phyloP scores from a whole-genome alignment of 2,329 filamentous ascomycete species.

The Phymatotrichopsis omnivora region DNA sequence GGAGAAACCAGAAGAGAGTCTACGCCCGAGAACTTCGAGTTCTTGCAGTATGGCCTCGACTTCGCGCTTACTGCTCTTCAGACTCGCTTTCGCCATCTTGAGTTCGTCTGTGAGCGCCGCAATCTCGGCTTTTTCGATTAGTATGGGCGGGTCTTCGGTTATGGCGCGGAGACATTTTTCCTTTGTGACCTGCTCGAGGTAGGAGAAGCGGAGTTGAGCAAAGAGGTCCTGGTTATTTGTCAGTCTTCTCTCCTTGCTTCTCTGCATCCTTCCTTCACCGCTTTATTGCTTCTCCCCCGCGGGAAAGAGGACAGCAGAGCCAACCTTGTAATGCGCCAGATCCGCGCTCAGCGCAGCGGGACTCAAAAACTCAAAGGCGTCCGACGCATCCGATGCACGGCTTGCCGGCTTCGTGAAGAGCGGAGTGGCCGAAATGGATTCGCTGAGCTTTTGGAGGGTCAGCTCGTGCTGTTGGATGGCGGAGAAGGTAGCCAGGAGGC shows the following conservation, averaged over 20 bases:
- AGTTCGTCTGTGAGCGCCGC: conserved; percentile 62
- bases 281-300: neutral
- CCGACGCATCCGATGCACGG: conserved; percentile 63
- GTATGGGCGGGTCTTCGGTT: conserved; percentile 76
- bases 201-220: conserved; percentile 90
- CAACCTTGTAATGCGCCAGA: conserved; percentile 70
- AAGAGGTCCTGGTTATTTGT: conserved; percentile 58
- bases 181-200: conserved; percentile 96
- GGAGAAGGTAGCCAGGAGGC: conserved; percentile 21
- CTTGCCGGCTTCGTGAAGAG: conserved; percentile 36
- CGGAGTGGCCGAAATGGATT: conserved; percentile 52
- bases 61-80: conserved; percentile 61
- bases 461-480: conserved; percentile 45
- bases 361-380: conserved; percentile 50
- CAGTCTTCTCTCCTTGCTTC: conserved; percentile 3
- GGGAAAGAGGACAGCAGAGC: neutral
- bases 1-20: conserved; percentile 2
- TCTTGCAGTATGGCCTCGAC: conserved; percentile 19
- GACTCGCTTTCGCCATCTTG: conserved; percentile 57
- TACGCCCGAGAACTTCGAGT: conserved; percentile 14
- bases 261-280: neutral
- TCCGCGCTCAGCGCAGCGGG: conserved; percentile 73
- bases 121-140: conserved; percentile 76
- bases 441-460: conserved; percentile 65
- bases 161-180: conserved; percentile 94